Conservation (phyloP, 73 alveolate species). For the Paraurostyla sp. region DNA sequence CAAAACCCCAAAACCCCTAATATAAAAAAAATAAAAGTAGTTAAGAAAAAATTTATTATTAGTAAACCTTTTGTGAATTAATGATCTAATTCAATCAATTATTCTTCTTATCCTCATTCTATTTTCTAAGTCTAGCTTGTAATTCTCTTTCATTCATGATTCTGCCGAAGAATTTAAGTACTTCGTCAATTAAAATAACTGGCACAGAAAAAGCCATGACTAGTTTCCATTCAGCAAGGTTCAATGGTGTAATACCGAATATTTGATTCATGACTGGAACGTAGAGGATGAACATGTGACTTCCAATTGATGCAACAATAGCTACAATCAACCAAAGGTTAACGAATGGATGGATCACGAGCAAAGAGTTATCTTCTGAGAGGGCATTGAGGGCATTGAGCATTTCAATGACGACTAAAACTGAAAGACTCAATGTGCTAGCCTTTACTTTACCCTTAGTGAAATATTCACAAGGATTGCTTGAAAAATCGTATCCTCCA, state of each 20-base stretch:
- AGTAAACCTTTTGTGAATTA: no score
- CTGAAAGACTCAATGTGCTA: slow-evolving; percentile 91
- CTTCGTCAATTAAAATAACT: slow-evolving; percentile 92
- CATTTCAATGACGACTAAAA: slow-evolving; percentile 96
- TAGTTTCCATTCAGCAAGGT: slow-evolving; percentile 83
- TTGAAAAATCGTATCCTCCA: slow-evolving; percentile 78
- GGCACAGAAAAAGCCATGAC: slow-evolving; percentile 92
- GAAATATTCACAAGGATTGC: slow-evolving; percentile 96
- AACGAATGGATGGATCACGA: slow-evolving; percentile 80
- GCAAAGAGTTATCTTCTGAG: slow-evolving; percentile 91
- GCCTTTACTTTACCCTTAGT: slow-evolving; percentile 96
- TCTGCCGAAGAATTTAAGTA: slow-evolving; percentile 90
- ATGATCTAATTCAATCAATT: no score
- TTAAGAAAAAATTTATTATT: no score
- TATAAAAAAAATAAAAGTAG: no score
- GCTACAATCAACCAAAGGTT: slow-evolving; percentile 82
- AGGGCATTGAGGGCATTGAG: slow-evolving; percentile 97
- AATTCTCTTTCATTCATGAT: slow-evolving; percentile 66
- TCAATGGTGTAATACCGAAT: slow-evolving; percentile 91
- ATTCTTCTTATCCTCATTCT: neutral
- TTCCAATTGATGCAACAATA: slow-evolving; percentile 78
- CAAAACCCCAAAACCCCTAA: no score
- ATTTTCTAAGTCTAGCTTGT: slow-evolving; percentile 28
- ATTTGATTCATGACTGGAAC: slow-evolving; percentile 88
- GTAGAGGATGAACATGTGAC: slow-evolving; percentile 91